A percentile compares a stretch with the other conserved stretches of the same genome.
Evolutionary conservation across 1,284 basidiomycete species (phyloP).

Genomic region (Sphagnurus paluster): DNA sequence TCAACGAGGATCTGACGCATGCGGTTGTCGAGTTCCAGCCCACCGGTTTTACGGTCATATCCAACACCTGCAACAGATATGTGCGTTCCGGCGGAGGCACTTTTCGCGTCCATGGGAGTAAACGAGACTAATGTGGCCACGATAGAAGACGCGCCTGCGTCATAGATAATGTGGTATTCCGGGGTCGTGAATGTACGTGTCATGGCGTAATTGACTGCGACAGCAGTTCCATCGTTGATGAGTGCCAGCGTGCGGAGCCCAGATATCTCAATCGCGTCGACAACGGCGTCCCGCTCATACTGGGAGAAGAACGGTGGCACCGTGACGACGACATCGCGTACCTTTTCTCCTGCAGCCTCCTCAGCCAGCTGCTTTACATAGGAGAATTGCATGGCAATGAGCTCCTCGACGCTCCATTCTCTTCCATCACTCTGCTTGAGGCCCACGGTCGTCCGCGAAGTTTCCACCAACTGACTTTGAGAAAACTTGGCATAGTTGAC

Average conservation of each 20-base stretch:
- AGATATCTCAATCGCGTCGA: constrained; percentile 89
- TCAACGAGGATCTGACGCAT: constrained; percentile 81
- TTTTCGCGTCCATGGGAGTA: constrained; percentile 60
- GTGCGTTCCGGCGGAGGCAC: constrained; percentile 59
- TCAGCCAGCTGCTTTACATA: constrained; percentile 92
- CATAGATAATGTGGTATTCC: constrained; percentile 92
- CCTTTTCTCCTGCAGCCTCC: constrained; percentile 70
- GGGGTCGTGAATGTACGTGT: constrained; percentile 81
- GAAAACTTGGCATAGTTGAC: constrained; percentile 71
- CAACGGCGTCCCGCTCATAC: constrained; percentile 84
- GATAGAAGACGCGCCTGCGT: constrained; percentile 88
- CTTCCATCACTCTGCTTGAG: constrained; percentile 60
- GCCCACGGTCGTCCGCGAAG: constrained; percentile 60
- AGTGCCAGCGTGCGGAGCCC: constrained; percentile 84
- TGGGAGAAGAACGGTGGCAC: constrained; percentile 89
- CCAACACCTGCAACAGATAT: constrained; percentile 81
- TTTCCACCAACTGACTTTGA: constrained; percentile 57
- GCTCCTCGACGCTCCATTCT: constrained; percentile 85
- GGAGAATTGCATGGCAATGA: constrained; percentile 91
- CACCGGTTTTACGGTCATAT: constrained; percentile 78
- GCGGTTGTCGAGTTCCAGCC: constrained; percentile 82
- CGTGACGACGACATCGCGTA: constrained; percentile 81
- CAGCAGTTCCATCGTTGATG: constrained; percentile 91
- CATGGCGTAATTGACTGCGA: constrained; percentile 97
- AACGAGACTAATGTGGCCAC: constrained; percentile 88